Evolutionary conservation across 495 filamentous ascomycete genomes (phyloP).

Genomic region (Aspergillus biplanus): DNA sequence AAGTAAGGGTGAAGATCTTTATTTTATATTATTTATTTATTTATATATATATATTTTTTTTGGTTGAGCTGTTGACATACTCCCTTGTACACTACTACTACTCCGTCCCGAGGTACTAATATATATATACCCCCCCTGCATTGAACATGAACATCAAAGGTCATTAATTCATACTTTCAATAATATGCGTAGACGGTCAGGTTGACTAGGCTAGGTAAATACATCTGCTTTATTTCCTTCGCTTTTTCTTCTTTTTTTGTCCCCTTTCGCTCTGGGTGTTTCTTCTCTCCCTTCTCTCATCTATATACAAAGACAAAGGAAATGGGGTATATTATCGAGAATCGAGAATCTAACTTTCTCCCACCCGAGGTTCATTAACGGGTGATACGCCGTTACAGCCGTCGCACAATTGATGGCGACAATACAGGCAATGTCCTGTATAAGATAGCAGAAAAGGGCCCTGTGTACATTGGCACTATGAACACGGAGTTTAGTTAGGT

Average conservation of each 20-base stretch:
- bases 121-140: slow-evolving; percentile 18
- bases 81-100: no score
- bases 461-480: slow-evolving; percentile 20
- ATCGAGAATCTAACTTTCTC: background rate
- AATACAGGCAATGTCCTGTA: slow-evolving; percentile 11
- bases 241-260: no score
- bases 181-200: background rate
- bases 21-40: background rate
- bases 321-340: background rate
- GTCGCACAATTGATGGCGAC: slow-evolving; percentile 13
- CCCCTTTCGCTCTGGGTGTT: background rate
- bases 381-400: slow-evolving; percentile 4
- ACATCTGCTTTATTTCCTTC: no score
- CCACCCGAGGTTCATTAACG: slow-evolving; percentile 1
- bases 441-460: slow-evolving; percentile 9
- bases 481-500: background rate
- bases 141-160: background rate
- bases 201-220: background rate
- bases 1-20: slow-evolving; percentile 26
- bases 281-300: background rate
- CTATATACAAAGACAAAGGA: background rate
- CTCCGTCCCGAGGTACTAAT: background rate
- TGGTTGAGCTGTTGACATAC: background rate
- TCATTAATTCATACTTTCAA: background rate
- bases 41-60: background rate